Base-by-base conservation (phyloP, 768 basidiomycete species). In the Lactifluus volemus region DNA sequence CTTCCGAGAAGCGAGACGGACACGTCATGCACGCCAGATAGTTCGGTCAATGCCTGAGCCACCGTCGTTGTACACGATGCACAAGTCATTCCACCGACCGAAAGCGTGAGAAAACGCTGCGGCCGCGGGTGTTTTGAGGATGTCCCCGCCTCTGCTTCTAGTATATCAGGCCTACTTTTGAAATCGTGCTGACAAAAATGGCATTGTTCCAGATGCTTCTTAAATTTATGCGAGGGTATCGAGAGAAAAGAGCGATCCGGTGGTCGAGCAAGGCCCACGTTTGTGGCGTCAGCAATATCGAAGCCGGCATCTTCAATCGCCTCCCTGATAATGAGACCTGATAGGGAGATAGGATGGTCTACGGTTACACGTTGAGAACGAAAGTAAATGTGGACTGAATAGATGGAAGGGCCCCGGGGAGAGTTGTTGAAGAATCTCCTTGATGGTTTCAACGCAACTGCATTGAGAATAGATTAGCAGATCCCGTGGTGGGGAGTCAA, bases 391-490 rank as follows among this genome's bases (percentile, higher is more conserved):
- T 77, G 73, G 32, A 82, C 68, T 11, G 70, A 68, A 4, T 67
- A 52, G 1, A 80, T 79, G 0, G 70, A 61, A 2, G 80, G 79
- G 25, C 25, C n/a, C 25, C 2, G 25, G 25, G 0, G 68, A 63
- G n/a, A 82, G 71, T 0, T 70, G 55, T 12, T 63, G 48, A 32
- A 83, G 69, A 4, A 72, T 70, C 15, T 75, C 68, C 62, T 80
- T 65, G 55, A 83, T 78, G 29, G 80, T 78, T 52, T 70, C 69
- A 1, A 79, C 76, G 55, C 82, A 82, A 55, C 81, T 82, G 55
- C 2, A 8, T 42, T 14, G 36, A 47, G 12, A 32, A 39, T n/a
- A 49, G 38, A 21, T 48, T 19, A 10, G 56, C 54, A 10, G 52
- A 34, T 2, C 50, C 53, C n/a, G 17, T 25, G 5, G 10, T 25